Base-by-base conservation (phyloP, 2,329 filamentous ascomycete species). In the Paecilomyces sp. region DNA sequence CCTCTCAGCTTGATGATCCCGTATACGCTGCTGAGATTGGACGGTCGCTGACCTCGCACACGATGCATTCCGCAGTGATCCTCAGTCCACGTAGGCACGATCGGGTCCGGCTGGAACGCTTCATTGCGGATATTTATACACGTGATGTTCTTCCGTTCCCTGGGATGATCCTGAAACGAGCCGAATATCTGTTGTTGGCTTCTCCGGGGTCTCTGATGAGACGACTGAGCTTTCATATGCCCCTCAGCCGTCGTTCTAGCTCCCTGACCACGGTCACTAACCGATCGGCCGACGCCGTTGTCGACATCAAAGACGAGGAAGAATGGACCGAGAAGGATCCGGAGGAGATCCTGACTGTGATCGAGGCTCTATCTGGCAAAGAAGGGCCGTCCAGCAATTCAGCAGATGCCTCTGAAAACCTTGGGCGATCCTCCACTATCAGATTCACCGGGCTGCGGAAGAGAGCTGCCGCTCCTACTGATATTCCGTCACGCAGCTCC, bases 181-280 rank as follows among this genome's bases (percentile, higher is more conserved):
- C 77, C 77, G 89, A 96, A 66, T 85, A 89, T 68, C 79, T 91
- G 3, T 87, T 94, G 54, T 90, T 92, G 12, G 91, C 90, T 41
- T 90, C 90, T 0, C 90, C 92, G 12, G 91, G 90, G 36, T 90
- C 90, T 0, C 85, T 96, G 69, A 96, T 96, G 78, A 85, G 92
- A 57, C 95, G 92, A 71, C 82, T 97, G 63, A 96, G 90, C 74
- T 88, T 91, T 68, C 83, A 89, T 13, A 88, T 84, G 65, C 88
- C 88, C 55, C 92, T 95, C 69, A 84, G 85, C 41, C 89, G 88
- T 66, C 85, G 88, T 60, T 89, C 89, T 0, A 81, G 80, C 47
- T 90, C 87, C 64, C 66, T 81, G 54, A 75, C 76, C 22, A 64
- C 66, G 22, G 58, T 59, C 9, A 64, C 65, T 25, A 62, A 60